Evolutionary conservation across 768 basidiomycete species (phyloP).

Genomic region (Russula sp.): DNA sequence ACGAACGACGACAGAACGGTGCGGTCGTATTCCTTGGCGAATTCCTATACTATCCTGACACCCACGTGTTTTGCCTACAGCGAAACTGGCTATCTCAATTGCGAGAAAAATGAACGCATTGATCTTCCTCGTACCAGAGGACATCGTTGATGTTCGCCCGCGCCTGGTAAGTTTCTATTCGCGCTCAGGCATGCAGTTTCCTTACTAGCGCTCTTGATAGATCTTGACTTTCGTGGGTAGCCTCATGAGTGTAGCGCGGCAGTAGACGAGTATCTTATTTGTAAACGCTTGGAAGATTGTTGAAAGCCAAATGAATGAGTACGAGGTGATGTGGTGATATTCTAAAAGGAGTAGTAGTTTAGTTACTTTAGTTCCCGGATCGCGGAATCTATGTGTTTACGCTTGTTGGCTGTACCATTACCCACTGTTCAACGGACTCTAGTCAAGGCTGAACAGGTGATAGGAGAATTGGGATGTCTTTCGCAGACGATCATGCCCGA

Average conservation of each 20-base stretch:
- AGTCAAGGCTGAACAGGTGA: background rate
- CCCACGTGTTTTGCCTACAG: conserved; percentile 36
- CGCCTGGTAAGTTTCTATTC: conserved; percentile 51
- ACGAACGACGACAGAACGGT: conserved; percentile 93
- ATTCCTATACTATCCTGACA: background rate
- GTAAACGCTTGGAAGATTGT: background rate
- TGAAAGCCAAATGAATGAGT: conserved; percentile 1
- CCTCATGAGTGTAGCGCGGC: conserved; percentile 65
- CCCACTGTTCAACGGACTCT: background rate
- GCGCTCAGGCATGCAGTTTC: background rate
- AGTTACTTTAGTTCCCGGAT: background rate
- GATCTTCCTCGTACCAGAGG: conserved; percentile 96
- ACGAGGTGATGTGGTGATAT: background rate
- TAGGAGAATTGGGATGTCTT: conserved; percentile 9
- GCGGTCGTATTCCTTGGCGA: conserved; percentile 22
- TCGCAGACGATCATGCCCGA: conserved; percentile 11
- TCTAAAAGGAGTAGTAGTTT: conserved; percentile 4
- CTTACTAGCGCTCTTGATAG: conserved; percentile 34
- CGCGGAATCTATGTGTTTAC: conserved; percentile 19
- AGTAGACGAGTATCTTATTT: conserved; percentile 26
- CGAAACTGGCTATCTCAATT: conserved; percentile 96
- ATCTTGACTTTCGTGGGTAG: conserved; percentile 95
- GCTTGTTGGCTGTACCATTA: conserved; percentile 23
- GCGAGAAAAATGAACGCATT: conserved; percentile 96
- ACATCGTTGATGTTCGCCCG: conserved; percentile 91